Evolutionary conservation across 768 basidiomycete species (phyloP), one percentile per base, ranked within the genome.

Genomic region (Suillus subluteus): DNA sequence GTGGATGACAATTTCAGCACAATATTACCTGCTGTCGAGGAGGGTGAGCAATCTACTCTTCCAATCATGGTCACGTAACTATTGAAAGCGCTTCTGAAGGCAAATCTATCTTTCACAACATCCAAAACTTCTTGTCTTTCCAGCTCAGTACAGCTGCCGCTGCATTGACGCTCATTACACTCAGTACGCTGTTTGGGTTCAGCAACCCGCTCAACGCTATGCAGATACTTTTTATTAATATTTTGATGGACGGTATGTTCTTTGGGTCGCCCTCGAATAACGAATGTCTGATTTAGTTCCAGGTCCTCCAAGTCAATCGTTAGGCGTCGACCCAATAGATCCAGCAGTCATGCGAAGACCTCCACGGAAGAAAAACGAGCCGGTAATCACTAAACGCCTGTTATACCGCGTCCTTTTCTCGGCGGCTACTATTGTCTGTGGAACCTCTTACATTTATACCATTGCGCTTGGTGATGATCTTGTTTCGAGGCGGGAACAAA

Each of bases 151-250:
- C 97, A 3, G 97, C 97, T n/a, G 94, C 95, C 4, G 95, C 97
- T 26, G 96, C 96, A 4, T 82, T 99, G 70, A 90, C 93, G n/a
- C 83, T 99, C 70, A 98, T 99, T 79, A 96, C 96, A 2, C 82
- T 98, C 65, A 95, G 93, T 76, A 99, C 96, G 26, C 84, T 96
- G 76, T 88, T 99, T 72, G 89, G 91, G 16, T 83, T 98, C 41
- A 90, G 88, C 72, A 98, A 97, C 73, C 96, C 96, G 4, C 84
- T 99, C 68, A 99, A 99, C 73, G 91, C 96, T 4, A 98, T 98
- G 96, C 96, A 99, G 77, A 99, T 99, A 72, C 80, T 99, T n/a
- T 99, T 98, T 76, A 98, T 98, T 74, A 98, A 99, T 79, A 98
- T 98, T 75, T 86, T 99, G 58, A 99, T 99, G 96, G 97, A 99